These are phyloP conservation scores for Ophidiomyces ophidiicola DNA, from an alignment of 2,329 filamentous ascomycete species.

Conservation along the genomic window DNA sequence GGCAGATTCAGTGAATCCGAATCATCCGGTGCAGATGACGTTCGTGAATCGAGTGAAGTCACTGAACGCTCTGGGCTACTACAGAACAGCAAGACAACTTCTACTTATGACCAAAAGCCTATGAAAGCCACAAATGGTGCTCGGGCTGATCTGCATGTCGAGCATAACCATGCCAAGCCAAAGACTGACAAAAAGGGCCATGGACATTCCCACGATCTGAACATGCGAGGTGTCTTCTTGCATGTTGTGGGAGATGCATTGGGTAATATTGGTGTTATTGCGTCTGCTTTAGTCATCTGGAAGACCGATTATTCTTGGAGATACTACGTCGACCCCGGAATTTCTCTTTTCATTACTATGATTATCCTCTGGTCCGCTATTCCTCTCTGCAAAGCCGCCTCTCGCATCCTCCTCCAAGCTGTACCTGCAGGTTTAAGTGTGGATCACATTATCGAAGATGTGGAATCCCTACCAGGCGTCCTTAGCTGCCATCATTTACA, in stretches of 20 bases:
- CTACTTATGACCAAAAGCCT: constrained; percentile 24
- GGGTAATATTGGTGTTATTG: constrained; percentile 39
- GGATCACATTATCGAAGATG: constrained; percentile 84
- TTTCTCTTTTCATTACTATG: constrained; percentile 86
- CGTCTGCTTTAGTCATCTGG: constrained; percentile 77
- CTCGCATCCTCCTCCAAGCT: constrained; percentile 81
- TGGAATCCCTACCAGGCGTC: constrained; percentile 70
- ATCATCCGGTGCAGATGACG: constrained; percentile 18
- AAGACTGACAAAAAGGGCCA: constrained; percentile 44
- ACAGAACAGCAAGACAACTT: constrained; percentile 31
- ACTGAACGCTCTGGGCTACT: constrained; percentile 34
- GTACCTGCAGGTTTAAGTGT: constrained; percentile 80
- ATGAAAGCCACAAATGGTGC: constrained; percentile 16
- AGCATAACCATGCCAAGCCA: constrained; percentile 68
- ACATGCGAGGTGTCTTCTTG: constrained; percentile 69
- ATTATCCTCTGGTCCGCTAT: constrained; percentile 48
- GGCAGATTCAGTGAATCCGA: constrained; percentile 46
- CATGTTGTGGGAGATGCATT: constrained; percentile 44
- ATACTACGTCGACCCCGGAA: constrained; percentile 78
- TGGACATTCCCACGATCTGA: constrained; percentile 54
- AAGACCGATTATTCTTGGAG: constrained; percentile 68
- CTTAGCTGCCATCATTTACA: constrained; percentile 90
- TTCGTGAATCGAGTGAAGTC: constrained; percentile 40
- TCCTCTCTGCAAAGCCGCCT: constrained; percentile 41
- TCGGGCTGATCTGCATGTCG: constrained; percentile 43